Base-by-base conservation (phyloP, 164 flowering plant genomes). In the Berberis vulgaris region DNA sequence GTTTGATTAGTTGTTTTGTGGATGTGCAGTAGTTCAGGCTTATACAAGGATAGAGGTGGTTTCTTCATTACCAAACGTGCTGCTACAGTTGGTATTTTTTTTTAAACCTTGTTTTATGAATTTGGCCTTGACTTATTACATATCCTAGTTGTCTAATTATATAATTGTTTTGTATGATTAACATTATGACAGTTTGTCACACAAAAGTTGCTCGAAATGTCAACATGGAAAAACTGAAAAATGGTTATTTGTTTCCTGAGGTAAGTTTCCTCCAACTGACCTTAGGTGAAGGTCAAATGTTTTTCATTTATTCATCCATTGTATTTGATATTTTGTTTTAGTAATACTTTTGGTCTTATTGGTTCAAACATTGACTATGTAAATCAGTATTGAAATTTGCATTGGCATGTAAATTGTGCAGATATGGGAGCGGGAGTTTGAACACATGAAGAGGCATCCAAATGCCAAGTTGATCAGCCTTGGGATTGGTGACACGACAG, bases 401-500 rank as follows among this genome's bases (percentile, higher is more conserved):
- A 26, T 26, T 26, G 26, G 26, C 26, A 26, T 26, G 26, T 26
- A 26, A 13, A 52, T 56, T 39, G 38, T 45, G 10, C 78, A 87
- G 95, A 85, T 88, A 49, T 54, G 63, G 6, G 67, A 5, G 49
- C 72, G 78, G 5, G 79, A 80, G 72, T 41, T 65, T 45, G 78
- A 69, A 59, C 84, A 85, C 44, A 53, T 59, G 2, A 63, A 68
- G 54, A 80, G 79, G 80, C 66, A 80, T 69, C 95, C 91, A 43
- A 64, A 82, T 74, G 87, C 84, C 52, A 70, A 74, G 59, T n/a
- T 86, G 67, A 86, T 86, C 56, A 79, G 74, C 67, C 83, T 86
- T 53, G 91, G 91, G 10, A 62, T 86, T 63, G 88, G 91, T 50
- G 85, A 86, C 56, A 83, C 91, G 4, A 82, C 85, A 1, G 71